phyloP scores from a whole-genome alignment of 2,329 filamentous ascomycete genomes.

The Catunica adiposa region DNA sequence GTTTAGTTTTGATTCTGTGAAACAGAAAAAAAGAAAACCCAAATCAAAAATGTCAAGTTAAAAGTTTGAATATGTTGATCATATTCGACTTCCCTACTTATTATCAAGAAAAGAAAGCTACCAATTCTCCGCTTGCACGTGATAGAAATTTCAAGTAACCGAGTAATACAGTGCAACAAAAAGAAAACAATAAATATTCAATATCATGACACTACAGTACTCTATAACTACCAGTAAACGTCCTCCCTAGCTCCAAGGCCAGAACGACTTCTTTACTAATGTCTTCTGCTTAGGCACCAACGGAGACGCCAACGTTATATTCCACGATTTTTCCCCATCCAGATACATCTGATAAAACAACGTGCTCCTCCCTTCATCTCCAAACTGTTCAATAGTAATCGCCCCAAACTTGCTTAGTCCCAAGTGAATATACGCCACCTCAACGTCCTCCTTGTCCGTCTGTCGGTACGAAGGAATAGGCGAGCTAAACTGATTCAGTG shows the following conservation, averaged over 20 bases:
- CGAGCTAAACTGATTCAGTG: slow-evolving; percentile 84
- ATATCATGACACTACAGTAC: neutral
- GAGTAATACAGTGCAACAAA: too few species aligned
- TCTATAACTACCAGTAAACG: neutral
- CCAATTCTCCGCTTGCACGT: too few species aligned
- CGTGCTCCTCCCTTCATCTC: slow-evolving; percentile 48
- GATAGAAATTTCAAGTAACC: too few species aligned
- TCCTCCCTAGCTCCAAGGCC: neutral
- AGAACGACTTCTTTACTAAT: neutral
- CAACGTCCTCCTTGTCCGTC: slow-evolving; percentile 63
- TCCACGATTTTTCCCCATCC: slow-evolving; percentile 68
- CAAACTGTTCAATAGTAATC: slow-evolving; percentile 56
- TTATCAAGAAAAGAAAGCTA: too few species aligned
- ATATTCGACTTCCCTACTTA: too few species aligned
- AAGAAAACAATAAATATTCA: neutral
- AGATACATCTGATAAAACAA: slow-evolving; percentile 70
- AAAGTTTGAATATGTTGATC: too few species aligned
- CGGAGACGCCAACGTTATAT: slow-evolving; percentile 28
- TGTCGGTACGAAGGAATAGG: slow-evolving; percentile 73
- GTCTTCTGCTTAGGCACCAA: neutral
- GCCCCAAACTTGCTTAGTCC: slow-evolving; percentile 83
- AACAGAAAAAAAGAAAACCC: too few species aligned
- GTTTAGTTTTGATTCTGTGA: too few species aligned
- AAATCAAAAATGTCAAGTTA: too few species aligned
- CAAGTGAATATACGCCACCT: slow-evolving; percentile 69